Base-by-base conservation (phyloP, 2,329 filamentous ascomycete genomes). In the Chrysoporthe austroafricana region DNA sequence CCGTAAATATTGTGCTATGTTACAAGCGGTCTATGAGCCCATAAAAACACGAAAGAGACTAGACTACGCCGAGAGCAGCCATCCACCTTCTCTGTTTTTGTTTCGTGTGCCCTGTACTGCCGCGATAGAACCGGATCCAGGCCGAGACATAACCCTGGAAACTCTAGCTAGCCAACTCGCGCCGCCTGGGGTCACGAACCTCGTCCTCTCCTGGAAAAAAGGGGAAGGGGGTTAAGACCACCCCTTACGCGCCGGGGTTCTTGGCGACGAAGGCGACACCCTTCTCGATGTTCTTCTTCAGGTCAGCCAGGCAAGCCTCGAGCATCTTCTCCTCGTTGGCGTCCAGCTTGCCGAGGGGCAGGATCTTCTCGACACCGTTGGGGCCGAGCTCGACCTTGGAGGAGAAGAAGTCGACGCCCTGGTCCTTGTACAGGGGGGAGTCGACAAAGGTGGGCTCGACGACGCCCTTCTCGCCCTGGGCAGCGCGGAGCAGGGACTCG, bases 391-490 rank as follows among this genome's bases (percentile, higher is more conserved):
- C 93, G 79, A 99, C 92, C 82, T 89, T 91, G 84, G 91, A 94
- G 79, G 93, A 91, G 86, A 99, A 99, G 92, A 97, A 99, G 70
- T 97, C 92, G 77, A 97, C 88, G 78, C 95, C 96, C 86, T 96
- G 91, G 85, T 97, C 94, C 91, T 97, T 97, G 92, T 93, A 98
- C 74, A 98, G 90, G 72, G 95, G 94, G 80, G 91, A 95, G 84
- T 99, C 94, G 78, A 99, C 94, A 77, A 97, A 99, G 71, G 95
- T 94, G 75, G 94, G 94, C 90, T 99, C 96, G 73, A 96, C 81
- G 76, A 99, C 91, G 79, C 93, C 93, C 89, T 94, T 96, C 88
- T 97, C 90, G 80, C 96, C 96, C 82, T 96, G 90, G 69, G 91
- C 85, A 76, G 96, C 96, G 83, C 93, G 94, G 83, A 99, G 91